Conservation (phyloP, 192 early-diverging fungal species). For the Glomus cerebriforme region DNA sequence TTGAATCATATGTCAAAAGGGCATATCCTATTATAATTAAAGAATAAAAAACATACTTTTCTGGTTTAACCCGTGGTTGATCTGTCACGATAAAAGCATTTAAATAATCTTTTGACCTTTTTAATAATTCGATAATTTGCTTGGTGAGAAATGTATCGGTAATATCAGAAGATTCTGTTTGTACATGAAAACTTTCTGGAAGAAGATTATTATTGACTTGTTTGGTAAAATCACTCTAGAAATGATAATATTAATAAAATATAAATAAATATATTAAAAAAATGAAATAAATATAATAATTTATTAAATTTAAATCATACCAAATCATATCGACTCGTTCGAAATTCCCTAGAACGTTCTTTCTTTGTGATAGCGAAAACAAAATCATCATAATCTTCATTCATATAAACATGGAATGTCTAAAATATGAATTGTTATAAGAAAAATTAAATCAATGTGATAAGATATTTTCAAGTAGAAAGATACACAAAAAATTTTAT, state of each 20-base stretch:
- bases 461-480: not conserved
- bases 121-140: not conserved
- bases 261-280: not conserved
- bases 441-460: not conserved
- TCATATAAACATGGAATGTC: not conserved
- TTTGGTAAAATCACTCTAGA: constrained; percentile 2
- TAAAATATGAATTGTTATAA: not conserved
- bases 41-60: not conserved
- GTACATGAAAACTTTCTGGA: not conserved
- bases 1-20: not conserved
- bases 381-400: constrained; percentile 1
- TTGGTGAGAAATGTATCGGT: constrained; percentile 1
- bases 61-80: not conserved
- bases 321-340: not conserved
- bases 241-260: not conserved
- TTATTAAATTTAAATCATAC: not conserved
- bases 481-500: not conserved
- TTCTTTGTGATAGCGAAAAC: constrained; percentile 1
- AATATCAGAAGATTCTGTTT: constrained; percentile 11
- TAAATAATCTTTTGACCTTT: not conserved
- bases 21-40: not conserved
- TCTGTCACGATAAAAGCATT: not conserved
- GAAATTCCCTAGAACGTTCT: not conserved
- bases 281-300: not conserved
- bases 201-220: not conserved